A percentile compares a stretch with the other conserved stretches of the same genome.
Conservation (phyloP, 495 filamentous ascomycete species). For the Ramalina intermedia region DNA sequence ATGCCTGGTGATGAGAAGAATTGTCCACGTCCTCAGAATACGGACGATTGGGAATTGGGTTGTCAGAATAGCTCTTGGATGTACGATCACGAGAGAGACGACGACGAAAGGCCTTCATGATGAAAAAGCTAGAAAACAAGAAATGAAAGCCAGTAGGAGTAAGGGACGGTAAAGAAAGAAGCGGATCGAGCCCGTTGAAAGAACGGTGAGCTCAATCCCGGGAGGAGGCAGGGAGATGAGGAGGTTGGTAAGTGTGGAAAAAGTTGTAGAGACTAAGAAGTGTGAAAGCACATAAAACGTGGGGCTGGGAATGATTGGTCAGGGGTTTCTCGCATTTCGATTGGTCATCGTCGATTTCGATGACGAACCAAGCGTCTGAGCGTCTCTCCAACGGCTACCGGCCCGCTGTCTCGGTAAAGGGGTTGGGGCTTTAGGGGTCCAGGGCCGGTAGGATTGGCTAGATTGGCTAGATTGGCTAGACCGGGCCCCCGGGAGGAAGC, state of each 20-base stretch:
- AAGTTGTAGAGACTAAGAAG: background rate
- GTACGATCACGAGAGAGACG: constrained; percentile 17
- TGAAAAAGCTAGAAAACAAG: constrained; percentile 7
- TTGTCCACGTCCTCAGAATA: constrained; percentile 4
- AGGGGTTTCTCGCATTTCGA: too few relatives aligned
- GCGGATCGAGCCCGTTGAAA: background rate
- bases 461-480: too few relatives aligned
- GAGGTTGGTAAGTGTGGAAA: background rate
- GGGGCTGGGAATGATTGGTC: too few relatives aligned
- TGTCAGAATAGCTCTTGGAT: constrained; percentile 15
- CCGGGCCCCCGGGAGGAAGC: too few relatives aligned
- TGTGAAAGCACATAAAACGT: background rate
- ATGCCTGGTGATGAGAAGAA: constrained; percentile 9
- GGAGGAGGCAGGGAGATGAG: constrained; percentile 2
- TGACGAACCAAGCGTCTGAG: too few relatives aligned
- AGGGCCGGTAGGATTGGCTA: background rate
- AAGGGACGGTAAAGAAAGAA: background rate
- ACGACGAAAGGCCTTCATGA: constrained; percentile 17
- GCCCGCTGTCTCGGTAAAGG: background rate
- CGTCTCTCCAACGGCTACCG: too few relatives aligned
- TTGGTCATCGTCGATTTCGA: too few relatives aligned
- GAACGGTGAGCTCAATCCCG: background rate
- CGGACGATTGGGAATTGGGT: constrained; percentile 14
- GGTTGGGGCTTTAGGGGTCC: background rate
- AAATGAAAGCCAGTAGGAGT: background rate